Conservation (phyloP, 306 rosid genomes). For the Corylus americana region DNA sequence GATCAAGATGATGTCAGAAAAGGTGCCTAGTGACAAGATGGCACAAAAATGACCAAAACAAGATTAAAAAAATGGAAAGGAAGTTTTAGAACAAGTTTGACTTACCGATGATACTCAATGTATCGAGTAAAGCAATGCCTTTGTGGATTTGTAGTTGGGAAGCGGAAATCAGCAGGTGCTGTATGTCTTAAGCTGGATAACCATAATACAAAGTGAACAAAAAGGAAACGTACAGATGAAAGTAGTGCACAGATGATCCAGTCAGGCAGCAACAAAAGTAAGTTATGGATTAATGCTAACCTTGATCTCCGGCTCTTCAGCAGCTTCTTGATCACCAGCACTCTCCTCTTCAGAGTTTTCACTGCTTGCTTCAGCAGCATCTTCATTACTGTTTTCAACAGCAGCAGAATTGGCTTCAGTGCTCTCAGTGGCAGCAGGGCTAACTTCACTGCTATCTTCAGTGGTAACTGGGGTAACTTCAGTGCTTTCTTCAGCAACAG, state of each 20-base stretch:
- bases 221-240: neutral
- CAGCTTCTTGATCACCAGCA: conserved; percentile 59
- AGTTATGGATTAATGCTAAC: conserved; percentile 28
- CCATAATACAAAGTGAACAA: conserved; percentile 23
- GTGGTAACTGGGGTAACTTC: conserved; percentile 24
- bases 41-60: conserved; percentile 2
- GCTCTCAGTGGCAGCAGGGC: conserved; percentile 43
- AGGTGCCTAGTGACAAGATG: neutral
- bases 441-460: conserved; percentile 51
- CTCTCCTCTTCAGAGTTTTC: conserved; percentile 46
- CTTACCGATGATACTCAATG: conserved; percentile 84
- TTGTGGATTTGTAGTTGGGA: conserved; percentile 94
- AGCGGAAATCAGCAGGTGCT: conserved; percentile 94
- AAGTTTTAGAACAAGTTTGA: conserved; percentile 17
- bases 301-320: conserved; percentile 75
- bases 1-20: conserved; percentile 8
- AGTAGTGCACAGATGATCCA: conserved; percentile 1
- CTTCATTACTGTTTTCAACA: conserved; percentile 34
- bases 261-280: neutral
- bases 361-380: conserved; percentile 49
- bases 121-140: conserved; percentile 99
- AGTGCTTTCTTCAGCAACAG: conserved; percentile 36
- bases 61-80: neutral
- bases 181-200: conserved; percentile 89
- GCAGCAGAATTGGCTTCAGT: conserved; percentile 28